These are phyloP conservation scores for Cicer judaicum DNA, from an alignment of 306 rosid species.

Conservation along the genomic window DNA sequence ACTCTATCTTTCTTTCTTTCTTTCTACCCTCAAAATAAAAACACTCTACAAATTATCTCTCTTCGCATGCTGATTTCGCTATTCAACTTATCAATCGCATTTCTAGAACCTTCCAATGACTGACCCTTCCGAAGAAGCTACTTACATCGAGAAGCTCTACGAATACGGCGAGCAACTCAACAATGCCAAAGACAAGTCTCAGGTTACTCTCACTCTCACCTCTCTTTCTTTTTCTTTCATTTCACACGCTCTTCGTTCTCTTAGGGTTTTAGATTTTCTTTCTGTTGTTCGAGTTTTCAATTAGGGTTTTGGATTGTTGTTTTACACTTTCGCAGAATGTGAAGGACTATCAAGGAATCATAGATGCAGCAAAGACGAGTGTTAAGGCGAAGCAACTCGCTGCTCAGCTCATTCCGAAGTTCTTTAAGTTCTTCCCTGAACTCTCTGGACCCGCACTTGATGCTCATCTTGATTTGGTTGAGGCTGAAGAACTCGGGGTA, in stretches of 20 bases:
- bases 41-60: background rate
- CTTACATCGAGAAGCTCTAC: constrained; percentile 86
- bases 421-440: constrained; percentile 86
- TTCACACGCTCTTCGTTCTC: background rate
- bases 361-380: constrained; percentile 83
- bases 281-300: background rate
- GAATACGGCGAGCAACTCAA: constrained; percentile 93
- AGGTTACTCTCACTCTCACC: constrained; percentile 51
- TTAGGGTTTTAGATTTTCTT: constrained; percentile 43
- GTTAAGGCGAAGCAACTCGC: constrained; percentile 94
- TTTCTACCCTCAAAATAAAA: background rate
- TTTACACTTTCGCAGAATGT: constrained; percentile 55
- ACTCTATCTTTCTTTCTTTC: background rate
- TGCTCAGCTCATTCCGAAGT: constrained; percentile 94
- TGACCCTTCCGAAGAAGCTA: constrained; percentile 74
- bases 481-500: constrained; percentile 95
- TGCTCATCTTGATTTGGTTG: constrained; percentile 87
- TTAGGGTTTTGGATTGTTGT: constrained; percentile 45
- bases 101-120: constrained; percentile 55
- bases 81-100: constrained; percentile 39
- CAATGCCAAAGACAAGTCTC: constrained; percentile 84
- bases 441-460: constrained; percentile 79
- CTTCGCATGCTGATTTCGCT: constrained; percentile 45
- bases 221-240: background rate
- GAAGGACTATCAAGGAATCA: constrained; percentile 82